These are phyloP conservation scores for Linum trigynum DNA, from an alignment of 345 rosid species.

Conservation along the genomic window DNA sequence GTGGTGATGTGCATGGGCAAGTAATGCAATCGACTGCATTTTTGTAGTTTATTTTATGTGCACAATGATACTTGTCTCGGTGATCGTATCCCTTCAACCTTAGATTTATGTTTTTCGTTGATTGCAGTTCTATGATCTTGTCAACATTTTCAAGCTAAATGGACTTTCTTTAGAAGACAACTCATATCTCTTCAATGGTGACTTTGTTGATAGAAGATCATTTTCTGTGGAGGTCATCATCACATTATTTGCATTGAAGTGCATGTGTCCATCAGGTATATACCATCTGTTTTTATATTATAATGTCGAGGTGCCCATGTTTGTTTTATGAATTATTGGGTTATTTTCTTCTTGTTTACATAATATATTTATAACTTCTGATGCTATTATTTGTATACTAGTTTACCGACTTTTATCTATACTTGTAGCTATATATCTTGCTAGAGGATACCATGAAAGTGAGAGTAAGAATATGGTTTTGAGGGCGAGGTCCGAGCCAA, in stretches of 20 bases:
- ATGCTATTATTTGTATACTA: neutral
- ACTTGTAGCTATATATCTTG: too few relatives aligned
- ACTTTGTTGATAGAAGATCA: too few relatives aligned
- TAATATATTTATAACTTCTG: neutral
- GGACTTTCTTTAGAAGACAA: too few relatives aligned
- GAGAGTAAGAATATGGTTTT: too few relatives aligned
- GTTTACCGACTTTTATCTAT: neutral
- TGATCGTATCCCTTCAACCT: neutral
- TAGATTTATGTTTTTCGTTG: constrained; percentile 11
- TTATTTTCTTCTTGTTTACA: neutral
- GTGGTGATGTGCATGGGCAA: constrained; percentile 99
- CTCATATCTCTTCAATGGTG: too few relatives aligned
- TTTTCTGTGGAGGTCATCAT: too few relatives aligned
- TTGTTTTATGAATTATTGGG: too few relatives aligned
- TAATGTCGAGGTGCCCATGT: too few relatives aligned
- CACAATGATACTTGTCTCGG: neutral
- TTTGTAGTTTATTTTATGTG: neutral
- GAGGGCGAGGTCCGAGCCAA: too few relatives aligned
- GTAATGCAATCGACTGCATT: constrained; percentile 31
- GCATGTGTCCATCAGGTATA: too few relatives aligned
- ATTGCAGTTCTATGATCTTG: constrained; percentile 87
- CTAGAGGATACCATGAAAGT: too few relatives aligned
- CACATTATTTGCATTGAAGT: too few relatives aligned
- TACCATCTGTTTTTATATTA: neutral
- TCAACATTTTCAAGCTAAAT: constrained; percentile 82